Percentiles rank a stretch among this genome's conserved stretches.
Evolutionary conservation across 2,329 filamentous ascomycete genomes (phyloP).

Genomic region (Epichloe hybrida): DNA sequence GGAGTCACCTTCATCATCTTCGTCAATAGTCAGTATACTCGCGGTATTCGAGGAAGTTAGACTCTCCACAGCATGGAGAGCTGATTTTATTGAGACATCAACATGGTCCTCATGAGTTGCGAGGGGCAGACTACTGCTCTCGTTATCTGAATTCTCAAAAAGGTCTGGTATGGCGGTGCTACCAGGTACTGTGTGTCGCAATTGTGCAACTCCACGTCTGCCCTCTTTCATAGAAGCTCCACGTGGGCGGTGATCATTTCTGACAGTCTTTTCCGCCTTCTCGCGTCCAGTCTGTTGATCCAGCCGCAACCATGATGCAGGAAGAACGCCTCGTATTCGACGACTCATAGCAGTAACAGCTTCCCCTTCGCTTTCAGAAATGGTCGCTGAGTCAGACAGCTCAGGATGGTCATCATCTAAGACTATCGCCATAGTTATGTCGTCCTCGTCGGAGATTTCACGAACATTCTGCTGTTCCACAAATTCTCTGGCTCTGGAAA

Average conservation of each 20-base stretch:
- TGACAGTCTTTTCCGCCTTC: constrained; percentile 17
- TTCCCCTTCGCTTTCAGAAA: constrained; percentile 28
- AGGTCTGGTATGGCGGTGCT: constrained; percentile 21
- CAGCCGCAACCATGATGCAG: constrained; percentile 53
- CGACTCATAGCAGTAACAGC: constrained; percentile 25
- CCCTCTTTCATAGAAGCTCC: constrained; percentile 25
- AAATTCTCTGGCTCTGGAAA: background rate
- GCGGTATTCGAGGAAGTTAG: background rate
- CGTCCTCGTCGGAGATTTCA: background rate
- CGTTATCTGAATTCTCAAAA: constrained; percentile 28
- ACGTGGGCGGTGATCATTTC: constrained; percentile 14
- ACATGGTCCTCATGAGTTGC: background rate
- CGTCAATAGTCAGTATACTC: background rate
- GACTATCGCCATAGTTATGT: background rate
- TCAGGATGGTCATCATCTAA: background rate
- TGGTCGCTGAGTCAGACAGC: constrained; percentile 12
- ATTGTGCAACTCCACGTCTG: constrained; percentile 37
- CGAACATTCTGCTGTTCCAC: background rate
- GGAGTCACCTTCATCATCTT: constrained; percentile 23
- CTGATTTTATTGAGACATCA: background rate
- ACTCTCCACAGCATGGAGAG: background rate
- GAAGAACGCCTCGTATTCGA: constrained; percentile 46
- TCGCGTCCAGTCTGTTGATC: constrained; percentile 31
- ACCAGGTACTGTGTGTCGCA: constrained; percentile 20
- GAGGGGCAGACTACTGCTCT: background rate